These are phyloP conservation scores for Diplodia mutila DNA, from an alignment of 2,329 filamentous ascomycete species.

Conservation along the genomic window DNA sequence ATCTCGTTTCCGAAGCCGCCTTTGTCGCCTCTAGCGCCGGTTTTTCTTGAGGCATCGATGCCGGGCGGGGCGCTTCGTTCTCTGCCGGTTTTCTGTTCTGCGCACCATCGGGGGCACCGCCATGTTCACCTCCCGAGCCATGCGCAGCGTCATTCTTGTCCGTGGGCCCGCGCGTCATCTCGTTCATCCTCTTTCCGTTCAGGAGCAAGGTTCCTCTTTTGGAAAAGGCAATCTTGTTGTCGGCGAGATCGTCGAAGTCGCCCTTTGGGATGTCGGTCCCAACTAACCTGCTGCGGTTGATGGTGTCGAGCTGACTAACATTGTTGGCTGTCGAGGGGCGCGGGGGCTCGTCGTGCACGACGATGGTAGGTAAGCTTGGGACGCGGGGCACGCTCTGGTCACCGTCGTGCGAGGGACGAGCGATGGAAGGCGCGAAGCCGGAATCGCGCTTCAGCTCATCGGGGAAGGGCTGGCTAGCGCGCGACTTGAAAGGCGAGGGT, in stretches of 20 bases:
- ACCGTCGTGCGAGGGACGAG: conserved; percentile 32
- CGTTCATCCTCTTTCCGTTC: conserved; percentile 55
- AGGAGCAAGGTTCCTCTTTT: conserved; percentile 64
- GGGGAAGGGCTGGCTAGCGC: conserved; percentile 34
- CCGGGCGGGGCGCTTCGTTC: not conserved
- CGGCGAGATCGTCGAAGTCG: conserved; percentile 57
- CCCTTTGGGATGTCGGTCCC: conserved; percentile 60
- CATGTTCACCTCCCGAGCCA: not conserved
- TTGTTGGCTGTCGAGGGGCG: conserved; percentile 30
- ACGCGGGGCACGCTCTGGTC: conserved; percentile 33
- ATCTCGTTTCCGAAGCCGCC: not conserved
- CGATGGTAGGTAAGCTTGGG: conserved; percentile 50
- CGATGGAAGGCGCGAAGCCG: conserved; percentile 42
- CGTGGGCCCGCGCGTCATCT: conserved; percentile 28
- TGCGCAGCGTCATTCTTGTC: conserved; percentile 24
- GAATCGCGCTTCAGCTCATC: conserved; percentile 47
- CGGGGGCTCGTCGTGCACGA: conserved; percentile 44
- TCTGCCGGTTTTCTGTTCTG: conserved; percentile 3
- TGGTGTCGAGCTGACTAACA: conserved; percentile 27
- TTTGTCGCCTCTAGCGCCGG: not conserved
- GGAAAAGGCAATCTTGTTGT: conserved; percentile 60
- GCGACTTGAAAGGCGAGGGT: conserved; percentile 36
- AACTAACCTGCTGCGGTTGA: conserved; percentile 51
- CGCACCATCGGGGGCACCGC: conserved; percentile 12
- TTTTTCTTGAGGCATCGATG: not conserved